Evolutionary conservation across 129 eudicot species (phyloP).

Genomic region (Scalesia atractyloides): DNA sequence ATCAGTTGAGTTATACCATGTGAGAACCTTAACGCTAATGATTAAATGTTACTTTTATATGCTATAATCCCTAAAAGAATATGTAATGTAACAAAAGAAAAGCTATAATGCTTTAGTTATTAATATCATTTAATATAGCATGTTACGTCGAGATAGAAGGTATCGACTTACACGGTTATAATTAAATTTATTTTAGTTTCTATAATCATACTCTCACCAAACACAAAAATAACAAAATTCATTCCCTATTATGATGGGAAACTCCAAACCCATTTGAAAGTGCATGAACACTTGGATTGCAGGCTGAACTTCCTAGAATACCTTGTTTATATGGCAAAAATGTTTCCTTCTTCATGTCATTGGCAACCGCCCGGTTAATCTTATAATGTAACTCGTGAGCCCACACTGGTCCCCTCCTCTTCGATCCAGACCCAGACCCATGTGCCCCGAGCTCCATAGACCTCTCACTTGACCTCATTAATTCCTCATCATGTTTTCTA

Average conservation of each 20-base stretch:
- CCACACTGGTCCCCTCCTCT: conserved; percentile 47
- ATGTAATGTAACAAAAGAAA: no score
- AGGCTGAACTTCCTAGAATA: conserved; percentile 56
- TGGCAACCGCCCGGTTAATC: conserved; percentile 57
- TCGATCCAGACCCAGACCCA: conserved; percentile 29
- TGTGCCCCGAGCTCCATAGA: not conserved
- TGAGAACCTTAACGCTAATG: no score
- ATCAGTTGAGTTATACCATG: no score
- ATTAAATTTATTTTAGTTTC: no score
- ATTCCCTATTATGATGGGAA: conserved; percentile 22
- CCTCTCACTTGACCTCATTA: conserved; percentile 18
- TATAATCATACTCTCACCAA: conserved; percentile 9
- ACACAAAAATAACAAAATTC: conserved; percentile 11
- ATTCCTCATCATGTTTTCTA: conserved; percentile 39
- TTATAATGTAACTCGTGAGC: conserved; percentile 84
- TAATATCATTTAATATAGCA: no score
- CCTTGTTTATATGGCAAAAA: conserved; percentile 88
- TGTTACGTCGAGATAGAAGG: no score
- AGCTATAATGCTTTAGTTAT: no score
- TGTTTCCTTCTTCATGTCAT: conserved; percentile 73
- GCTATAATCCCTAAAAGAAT: no score
- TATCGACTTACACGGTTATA: no score
- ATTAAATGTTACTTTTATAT: no score
- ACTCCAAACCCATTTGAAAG: conserved; percentile 65
- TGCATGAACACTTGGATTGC: conserved; percentile 61